Evolutionary conservation across 2,329 filamentous ascomycete species (phyloP).

Genomic region (Chalaropsis ovoidea): DNA sequence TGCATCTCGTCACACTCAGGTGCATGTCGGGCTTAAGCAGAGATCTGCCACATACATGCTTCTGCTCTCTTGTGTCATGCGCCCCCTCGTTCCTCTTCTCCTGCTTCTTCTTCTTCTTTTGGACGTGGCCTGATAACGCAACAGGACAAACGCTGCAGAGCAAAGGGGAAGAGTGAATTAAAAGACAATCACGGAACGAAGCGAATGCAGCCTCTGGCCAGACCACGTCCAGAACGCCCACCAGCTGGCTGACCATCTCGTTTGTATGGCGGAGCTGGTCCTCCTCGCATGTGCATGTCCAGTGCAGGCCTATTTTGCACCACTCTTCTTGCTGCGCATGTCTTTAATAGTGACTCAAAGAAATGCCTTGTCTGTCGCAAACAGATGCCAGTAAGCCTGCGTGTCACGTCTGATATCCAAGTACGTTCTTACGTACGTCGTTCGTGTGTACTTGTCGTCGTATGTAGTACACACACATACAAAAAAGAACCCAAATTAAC

Average conservation of each 20-base stretch:
- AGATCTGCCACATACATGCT: too few relatives aligned
- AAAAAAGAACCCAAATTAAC: background rate
- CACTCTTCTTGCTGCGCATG: too few relatives aligned
- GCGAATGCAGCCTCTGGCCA: background rate
- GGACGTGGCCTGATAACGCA: background rate
- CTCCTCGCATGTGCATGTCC: too few relatives aligned
- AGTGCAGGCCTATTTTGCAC: too few relatives aligned
- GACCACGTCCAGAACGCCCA: background rate
- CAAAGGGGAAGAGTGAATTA: background rate
- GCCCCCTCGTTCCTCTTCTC: background rate
- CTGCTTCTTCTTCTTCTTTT: background rate
- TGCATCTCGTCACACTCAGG: background rate
- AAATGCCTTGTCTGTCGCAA: too few relatives aligned
- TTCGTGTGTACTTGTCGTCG: background rate
- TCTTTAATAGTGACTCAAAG: too few relatives aligned
- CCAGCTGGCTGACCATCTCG: background rate
- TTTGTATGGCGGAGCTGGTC: too few relatives aligned
- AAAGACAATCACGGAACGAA: too few relatives aligned
- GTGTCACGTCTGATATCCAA: too few relatives aligned
- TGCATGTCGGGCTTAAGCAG: background rate
- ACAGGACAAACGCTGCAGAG: background rate
- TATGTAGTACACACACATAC: background rate
- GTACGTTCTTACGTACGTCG: too few relatives aligned
- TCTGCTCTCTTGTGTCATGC: background rate
- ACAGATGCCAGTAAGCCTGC: background rate